Evolutionary conservation across 1,139 yeast genomes (phyloP).

Genomic region (Maudiozyma humilis): DNA sequence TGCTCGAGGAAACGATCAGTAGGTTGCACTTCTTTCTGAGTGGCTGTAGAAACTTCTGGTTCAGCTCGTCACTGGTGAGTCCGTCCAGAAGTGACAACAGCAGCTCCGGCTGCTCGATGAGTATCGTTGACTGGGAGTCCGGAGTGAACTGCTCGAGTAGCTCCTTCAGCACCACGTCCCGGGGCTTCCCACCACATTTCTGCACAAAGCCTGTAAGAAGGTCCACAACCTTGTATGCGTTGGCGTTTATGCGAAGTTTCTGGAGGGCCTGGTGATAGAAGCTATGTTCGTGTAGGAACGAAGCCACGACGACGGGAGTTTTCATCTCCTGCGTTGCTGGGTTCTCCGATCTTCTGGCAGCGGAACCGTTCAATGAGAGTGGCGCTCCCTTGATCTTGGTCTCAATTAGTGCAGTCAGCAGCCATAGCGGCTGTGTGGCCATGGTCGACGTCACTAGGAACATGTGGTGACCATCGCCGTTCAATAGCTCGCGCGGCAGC

Average conservation of each 20-base stretch:
- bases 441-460: conserved; percentile 47
- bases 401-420: conserved; percentile 37
- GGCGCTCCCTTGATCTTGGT: conserved; percentile 26
- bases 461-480: conserved; percentile 31
- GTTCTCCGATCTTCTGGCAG: not conserved
- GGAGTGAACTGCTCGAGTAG: conserved; percentile 17
- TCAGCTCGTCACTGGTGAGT: conserved; percentile 24
- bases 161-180: conserved; percentile 13
- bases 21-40: conserved; percentile 21
- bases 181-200: conserved; percentile 29
- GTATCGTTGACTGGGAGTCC: conserved; percentile 12
- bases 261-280: conserved; percentile 17
- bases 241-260: conserved; percentile 18
- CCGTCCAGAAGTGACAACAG: conserved; percentile 23
- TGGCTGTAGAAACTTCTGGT: conserved; percentile 22
- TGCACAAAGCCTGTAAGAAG: conserved; percentile 22
- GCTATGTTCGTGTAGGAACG: conserved; percentile 24
- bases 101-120: conserved; percentile 30
- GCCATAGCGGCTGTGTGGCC: conserved; percentile 65
- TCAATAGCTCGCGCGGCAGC: conserved; percentile 30
- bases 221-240: conserved; percentile 18
- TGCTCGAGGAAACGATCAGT: conserved; percentile 20
- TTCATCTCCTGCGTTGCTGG: not conserved
- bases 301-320: conserved; percentile 18
- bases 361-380: conserved; percentile 17